Base-by-base conservation (phyloP, 2,329 filamentous ascomycete genomes). In the Nannizziopsis arthrosporioides region DNA sequence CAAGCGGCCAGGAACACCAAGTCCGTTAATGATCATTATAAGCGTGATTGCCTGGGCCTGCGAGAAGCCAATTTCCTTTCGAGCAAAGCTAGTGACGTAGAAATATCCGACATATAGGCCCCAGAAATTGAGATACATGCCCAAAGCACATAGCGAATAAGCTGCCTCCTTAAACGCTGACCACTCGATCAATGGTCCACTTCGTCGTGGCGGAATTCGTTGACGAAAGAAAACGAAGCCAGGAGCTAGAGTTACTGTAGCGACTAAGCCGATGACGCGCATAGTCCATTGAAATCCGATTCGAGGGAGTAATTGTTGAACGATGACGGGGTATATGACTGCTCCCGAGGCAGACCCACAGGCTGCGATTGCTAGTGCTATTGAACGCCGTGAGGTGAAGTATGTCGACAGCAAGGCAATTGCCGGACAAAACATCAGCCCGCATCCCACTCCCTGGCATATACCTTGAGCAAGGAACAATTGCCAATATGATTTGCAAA, bases 241-340 rank as follows among this genome's bases (percentile, higher is more conserved):
- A 2, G 64, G 61, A 1, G 69, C 59, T 3, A 68, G 56, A 0
- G 69, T 67, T 0, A 64, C 70, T 1, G 82, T 54, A 19, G 78
- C 76, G 30, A 84, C 70, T 44, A 84, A 73, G 0, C 75, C 80
- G 52, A 82, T 70, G 0, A 74, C 71, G 0, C 80, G 68, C n/a
- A 81, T 71, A 0, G 81, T 80, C 78, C 80, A 83, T 0, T 70
- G 68, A 56, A 82, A 84, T 0, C 81, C 81, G 2, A 83, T 64
- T 14, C 66, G 68, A 0, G 78, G 76, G 1, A 82, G 63, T 9
- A 83, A 62, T 47, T 78, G 72, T 56, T 72, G 68, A 1, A 75
- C 68, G 14, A 78, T 70, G 1, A 76, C 67, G 0, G 81, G 80
- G 57, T 81, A 85, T 2, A 84, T 68, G 17, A 83, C 65, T 0